phyloP scores from a whole-genome alignment of 129 eudicot species.

The Lactuca sativa region DNA sequence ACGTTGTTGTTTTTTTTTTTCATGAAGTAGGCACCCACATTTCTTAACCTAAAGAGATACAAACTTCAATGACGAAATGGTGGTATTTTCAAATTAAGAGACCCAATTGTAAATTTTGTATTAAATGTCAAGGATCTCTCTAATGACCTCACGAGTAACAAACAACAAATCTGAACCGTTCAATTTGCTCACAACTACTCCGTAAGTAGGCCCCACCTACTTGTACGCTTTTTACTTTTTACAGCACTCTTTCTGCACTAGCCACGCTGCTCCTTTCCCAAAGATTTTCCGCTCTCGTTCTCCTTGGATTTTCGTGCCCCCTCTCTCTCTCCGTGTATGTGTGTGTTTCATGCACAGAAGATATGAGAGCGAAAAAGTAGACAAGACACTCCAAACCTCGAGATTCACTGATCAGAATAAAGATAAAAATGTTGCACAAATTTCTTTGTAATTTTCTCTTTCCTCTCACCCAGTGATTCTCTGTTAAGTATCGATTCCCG shows the following conservation, averaged over 20 bases:
- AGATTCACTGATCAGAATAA: constrained; percentile 28
- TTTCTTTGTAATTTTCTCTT: constrained; percentile 24
- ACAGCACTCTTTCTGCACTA: background rate
- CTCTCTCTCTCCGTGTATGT: constrained; percentile 3
- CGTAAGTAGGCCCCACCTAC: constrained; percentile 4
- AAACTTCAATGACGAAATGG: constrained; percentile 7
- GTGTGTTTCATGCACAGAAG: constrained; percentile 37
- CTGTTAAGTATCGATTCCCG: constrained; percentile 17
- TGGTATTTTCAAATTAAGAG: background rate
- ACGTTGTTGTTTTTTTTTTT: too few relatives aligned
- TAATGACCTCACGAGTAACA: constrained; percentile 15
- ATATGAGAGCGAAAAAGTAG: constrained; percentile 32
- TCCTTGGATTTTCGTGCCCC: constrained; percentile 1
- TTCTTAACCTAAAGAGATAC: background rate
- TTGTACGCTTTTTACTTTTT: background rate
- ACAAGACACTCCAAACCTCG: constrained; percentile 33
- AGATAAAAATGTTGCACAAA: constrained; percentile 24
- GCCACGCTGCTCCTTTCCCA: constrained; percentile 4
- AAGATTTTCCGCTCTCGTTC: constrained; percentile 5
- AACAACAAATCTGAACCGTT: constrained; percentile 24
- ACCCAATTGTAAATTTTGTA: constrained; percentile 7
- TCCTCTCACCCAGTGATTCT: constrained; percentile 21
- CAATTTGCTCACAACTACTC: constrained; percentile 24
- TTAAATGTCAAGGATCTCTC: background rate
- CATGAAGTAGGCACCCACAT: background rate